phyloP scores from a whole-genome alignment of 108 stramenopile species.

The Nitzschia sp. region DNA sequence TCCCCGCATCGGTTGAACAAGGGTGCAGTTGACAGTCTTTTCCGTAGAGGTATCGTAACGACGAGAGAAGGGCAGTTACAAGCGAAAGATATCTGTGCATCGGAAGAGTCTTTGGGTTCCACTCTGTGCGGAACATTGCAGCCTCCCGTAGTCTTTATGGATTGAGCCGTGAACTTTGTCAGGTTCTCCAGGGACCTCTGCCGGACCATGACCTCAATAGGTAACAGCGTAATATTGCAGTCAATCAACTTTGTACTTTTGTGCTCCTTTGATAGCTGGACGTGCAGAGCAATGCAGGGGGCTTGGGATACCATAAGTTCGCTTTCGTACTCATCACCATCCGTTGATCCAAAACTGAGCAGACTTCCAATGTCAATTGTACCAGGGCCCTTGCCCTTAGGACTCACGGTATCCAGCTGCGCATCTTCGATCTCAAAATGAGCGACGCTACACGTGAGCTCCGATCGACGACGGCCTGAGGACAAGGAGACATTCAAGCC shows the following conservation, averaged over 20 bases:
- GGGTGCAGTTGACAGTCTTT: conserved; percentile 4
- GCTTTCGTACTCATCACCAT: conserved; percentile 25
- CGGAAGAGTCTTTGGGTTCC: neutral
- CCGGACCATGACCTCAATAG: conserved; percentile 48
- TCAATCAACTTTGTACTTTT: neutral
- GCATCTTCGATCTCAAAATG: conserved; percentile 78
- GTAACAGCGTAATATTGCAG: conserved; percentile 42
- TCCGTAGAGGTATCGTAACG: conserved; percentile 14
- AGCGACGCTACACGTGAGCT: conserved; percentile 40
- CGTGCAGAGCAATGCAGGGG: conserved; percentile 44
- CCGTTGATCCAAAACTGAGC: conserved; percentile 23
- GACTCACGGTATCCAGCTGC: conserved; percentile 7
- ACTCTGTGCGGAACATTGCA: too few species aligned
- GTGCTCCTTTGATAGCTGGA: conserved; percentile 15
- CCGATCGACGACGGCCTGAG: conserved; percentile 29
- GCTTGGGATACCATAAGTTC: conserved; percentile 43
- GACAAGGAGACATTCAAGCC: conserved; percentile 45
- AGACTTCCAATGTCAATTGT: conserved; percentile 38
- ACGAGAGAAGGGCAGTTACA: conserved; percentile 26
- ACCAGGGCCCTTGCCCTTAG: conserved; percentile 3
- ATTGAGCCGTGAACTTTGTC: conserved; percentile 10
- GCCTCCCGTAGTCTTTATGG: neutral
- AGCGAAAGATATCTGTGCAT: neutral
- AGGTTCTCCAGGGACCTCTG: conserved; percentile 42
- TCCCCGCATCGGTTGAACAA: conserved; percentile 24